Conservation (phyloP, 2,329 filamentous ascomycete species). For the Nemania bipapillata region DNA sequence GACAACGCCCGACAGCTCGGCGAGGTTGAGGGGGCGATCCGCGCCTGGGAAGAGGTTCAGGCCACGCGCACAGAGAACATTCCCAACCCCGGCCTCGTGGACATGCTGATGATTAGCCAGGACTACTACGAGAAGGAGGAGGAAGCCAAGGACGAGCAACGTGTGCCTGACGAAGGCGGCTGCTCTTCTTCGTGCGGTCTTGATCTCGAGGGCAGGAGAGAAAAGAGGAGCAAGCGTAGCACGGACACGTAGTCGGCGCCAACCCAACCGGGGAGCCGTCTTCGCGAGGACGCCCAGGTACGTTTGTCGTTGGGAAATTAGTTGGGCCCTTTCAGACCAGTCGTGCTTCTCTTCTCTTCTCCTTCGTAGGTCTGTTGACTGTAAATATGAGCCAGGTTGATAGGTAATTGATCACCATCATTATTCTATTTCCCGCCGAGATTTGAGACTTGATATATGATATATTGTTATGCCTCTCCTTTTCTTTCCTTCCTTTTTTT, state of each 20-base stretch:
- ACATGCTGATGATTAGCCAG: constrained; percentile 40
- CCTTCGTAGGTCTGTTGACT: not conserved
- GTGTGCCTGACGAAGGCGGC: not conserved
- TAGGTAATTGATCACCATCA: not conserved
- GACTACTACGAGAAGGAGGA: constrained; percentile 31
- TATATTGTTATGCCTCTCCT: too few relatives aligned
- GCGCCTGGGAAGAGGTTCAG: constrained; percentile 39
- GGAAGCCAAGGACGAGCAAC: constrained; percentile 1
- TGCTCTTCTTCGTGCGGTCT: not conserved
- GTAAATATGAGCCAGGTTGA: not conserved
- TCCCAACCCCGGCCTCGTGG: constrained; percentile 34
- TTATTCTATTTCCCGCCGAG: not conserved
- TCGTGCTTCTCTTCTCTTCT: not conserved
- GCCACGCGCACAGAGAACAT: constrained; percentile 24
- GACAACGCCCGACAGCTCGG: constrained; percentile 27
- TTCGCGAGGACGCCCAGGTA: not conserved
- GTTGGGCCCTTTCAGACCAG: not conserved
- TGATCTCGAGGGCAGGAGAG: not conserved
- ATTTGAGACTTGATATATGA: too few relatives aligned
- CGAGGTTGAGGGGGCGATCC: constrained; percentile 38
- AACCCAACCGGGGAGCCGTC: not conserved
- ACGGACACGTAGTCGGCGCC: not conserved
- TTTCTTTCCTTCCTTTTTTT: too few relatives aligned
- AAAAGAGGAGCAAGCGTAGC: constrained; percentile 2
- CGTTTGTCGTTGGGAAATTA: not conserved